Conservation (phyloP, 805 yeast species). For the Cyberlindnera bimundalis region DNA sequence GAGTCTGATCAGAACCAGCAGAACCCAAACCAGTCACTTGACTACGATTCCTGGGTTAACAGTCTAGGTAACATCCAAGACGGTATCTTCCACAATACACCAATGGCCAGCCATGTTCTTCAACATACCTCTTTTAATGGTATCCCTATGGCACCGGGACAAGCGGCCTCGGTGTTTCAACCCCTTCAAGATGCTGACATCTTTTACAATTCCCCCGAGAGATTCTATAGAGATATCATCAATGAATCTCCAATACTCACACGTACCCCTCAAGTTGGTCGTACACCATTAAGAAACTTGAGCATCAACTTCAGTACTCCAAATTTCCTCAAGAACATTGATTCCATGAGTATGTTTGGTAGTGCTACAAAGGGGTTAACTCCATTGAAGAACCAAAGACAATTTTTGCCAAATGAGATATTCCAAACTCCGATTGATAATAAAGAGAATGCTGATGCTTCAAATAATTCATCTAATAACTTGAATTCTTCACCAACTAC, state of each 20-base stretch:
- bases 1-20: background rate
- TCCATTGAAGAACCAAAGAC: conserved; percentile 25
- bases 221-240: conserved; percentile 27
- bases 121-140: conserved; percentile 13
- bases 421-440: conserved; percentile 22
- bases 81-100: conserved; percentile 27
- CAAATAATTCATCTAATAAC: background rate
- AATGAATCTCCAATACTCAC: conserved; percentile 27
- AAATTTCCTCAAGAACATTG: conserved; percentile 24
- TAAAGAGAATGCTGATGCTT: conserved; percentile 5
- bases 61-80: conserved; percentile 26
- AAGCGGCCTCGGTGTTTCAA: conserved; percentile 4
- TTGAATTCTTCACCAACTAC: conserved; percentile 30
- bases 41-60: conserved; percentile 29
- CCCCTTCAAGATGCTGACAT: conserved; percentile 12
- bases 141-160: background rate
- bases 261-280: conserved; percentile 25
- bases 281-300: conserved; percentile 26
- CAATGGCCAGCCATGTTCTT: conserved; percentile 23
- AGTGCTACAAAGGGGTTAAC: conserved; percentile 18
- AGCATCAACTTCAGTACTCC: conserved; percentile 27
- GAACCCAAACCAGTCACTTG: conserved; percentile 20
- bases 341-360: conserved; percentile 9
- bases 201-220: conserved; percentile 27
- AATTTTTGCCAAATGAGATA: conserved; percentile 18